These are phyloP conservation scores for Ogataea methanolica DNA, from an alignment of 805 yeast genomes.

Conservation along the genomic window DNA sequence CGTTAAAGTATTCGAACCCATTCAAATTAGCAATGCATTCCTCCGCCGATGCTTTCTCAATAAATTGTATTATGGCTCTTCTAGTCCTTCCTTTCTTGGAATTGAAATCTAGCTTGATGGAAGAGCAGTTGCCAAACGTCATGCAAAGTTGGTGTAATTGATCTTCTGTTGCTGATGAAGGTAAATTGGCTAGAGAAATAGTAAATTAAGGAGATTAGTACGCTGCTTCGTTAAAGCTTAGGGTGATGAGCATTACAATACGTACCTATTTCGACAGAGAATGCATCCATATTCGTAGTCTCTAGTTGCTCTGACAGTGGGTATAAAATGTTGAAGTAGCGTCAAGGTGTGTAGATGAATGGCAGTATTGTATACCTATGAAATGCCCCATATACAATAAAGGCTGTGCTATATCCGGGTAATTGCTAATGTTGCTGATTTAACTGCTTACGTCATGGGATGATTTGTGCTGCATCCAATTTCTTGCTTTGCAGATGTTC, in stretches of 20 bases:
- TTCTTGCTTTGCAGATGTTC: too few relatives aligned
- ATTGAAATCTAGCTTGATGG: neutral
- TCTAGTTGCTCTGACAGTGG: too few relatives aligned
- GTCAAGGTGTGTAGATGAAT: too few relatives aligned
- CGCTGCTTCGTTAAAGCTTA: neutral
- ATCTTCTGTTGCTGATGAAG: neutral
- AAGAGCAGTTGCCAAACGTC: constrained; percentile 16
- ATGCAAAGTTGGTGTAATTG: constrained; percentile 7
- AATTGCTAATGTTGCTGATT: too few relatives aligned
- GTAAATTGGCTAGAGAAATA: neutral
- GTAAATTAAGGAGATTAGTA: neutral
- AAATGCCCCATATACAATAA: too few relatives aligned
- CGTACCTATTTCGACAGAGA: neutral
- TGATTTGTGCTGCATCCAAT: too few relatives aligned
- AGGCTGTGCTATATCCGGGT: too few relatives aligned
- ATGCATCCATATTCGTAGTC: too few relatives aligned
- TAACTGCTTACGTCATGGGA: too few relatives aligned
- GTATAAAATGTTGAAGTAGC: too few relatives aligned
- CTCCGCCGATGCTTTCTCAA: constrained; percentile 14
- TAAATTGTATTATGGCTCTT: constrained; percentile 8
- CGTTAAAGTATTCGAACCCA: constrained; percentile 16
- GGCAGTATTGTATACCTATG: too few relatives aligned
- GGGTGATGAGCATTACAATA: neutral
- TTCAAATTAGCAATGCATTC: constrained; percentile 19
- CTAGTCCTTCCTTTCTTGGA: constrained; percentile 3